Evolutionary conservation across 2,329 filamentous ascomycete genomes (phyloP).

Genomic region (Hypoxylon sp.): DNA sequence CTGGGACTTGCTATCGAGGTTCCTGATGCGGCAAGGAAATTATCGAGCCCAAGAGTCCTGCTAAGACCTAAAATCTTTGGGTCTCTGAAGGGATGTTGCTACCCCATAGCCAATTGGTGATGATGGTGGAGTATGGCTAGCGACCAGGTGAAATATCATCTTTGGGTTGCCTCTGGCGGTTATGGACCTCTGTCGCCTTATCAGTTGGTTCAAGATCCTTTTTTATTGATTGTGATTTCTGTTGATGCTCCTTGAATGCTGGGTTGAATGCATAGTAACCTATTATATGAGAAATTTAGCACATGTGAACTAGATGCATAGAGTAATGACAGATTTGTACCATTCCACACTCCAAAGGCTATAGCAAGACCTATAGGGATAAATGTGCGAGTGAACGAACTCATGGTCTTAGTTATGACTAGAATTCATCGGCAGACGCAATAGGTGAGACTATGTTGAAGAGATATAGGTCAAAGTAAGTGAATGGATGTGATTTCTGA

Average conservation of each 20-base stretch:
- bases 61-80: not conserved
- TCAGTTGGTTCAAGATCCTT: constrained; percentile 31
- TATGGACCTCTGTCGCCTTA: constrained; percentile 12
- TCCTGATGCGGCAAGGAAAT: not conserved
- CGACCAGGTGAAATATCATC: constrained; percentile 26
- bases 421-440: not conserved
- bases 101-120: not conserved
- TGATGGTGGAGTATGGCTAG: constrained; percentile 11
- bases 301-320: not conserved
- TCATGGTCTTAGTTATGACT: constrained; percentile 39
- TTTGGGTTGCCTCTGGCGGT: constrained; percentile 15
- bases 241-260: constrained; percentile 43
- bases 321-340: constrained; percentile 44
- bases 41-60: not conserved
- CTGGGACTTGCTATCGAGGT: not conserved
- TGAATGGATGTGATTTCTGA: not conserved
- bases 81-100: not conserved
- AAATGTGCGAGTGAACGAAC: constrained; percentile 47
- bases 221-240: constrained; percentile 21
- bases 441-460: constrained; percentile 5
- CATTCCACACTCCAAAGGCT: constrained; percentile 54
- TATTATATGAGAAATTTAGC: constrained; percentile 35
- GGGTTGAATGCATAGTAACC: constrained; percentile 50
- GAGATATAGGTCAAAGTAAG: not conserved
- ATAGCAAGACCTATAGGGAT: constrained; percentile 53